phyloP scores from a whole-genome alignment of 139 green algal genomes.

The Diplosphaera chodatii region DNA sequence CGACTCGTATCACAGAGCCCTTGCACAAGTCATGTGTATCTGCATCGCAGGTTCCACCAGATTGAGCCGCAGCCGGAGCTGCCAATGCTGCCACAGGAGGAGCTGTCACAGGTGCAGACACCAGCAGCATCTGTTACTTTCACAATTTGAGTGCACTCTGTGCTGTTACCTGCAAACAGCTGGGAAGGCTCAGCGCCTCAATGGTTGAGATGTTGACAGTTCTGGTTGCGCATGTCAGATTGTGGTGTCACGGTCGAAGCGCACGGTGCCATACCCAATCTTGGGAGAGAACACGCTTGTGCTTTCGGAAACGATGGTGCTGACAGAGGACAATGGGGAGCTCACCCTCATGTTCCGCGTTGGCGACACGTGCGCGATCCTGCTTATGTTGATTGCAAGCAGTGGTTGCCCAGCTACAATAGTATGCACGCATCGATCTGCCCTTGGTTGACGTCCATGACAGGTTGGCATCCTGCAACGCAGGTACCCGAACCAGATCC shows the following conservation, averaged over 20 bases:
- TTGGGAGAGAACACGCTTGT: slow-evolving; percentile 67
- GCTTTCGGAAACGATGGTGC: slow-evolving; percentile 25
- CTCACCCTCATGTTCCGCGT: slow-evolving; percentile 30
- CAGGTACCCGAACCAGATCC: slow-evolving; percentile 63
- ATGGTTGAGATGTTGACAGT: too few relatives aligned
- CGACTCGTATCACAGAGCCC: too few relatives aligned
- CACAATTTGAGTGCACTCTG: too few relatives aligned
- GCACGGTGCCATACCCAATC: slow-evolving; percentile 40
- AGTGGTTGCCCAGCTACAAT: too few relatives aligned
- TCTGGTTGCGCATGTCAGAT: background rate
- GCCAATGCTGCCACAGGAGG: slow-evolving; percentile 27
- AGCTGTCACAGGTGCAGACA: slow-evolving; percentile 24
- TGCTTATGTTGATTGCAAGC: background rate
- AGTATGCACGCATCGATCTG: too few relatives aligned
- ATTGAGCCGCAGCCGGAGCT: slow-evolving; percentile 55
- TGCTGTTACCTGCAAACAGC: too few relatives aligned
- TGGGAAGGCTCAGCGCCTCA: too few relatives aligned
- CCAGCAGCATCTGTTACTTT: too few relatives aligned
- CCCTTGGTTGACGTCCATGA: too few relatives aligned
- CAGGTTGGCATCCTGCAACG: too few relatives aligned
- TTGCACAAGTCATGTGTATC: too few relatives aligned
- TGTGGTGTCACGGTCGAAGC: slow-evolving; percentile 36
- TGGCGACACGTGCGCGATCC: background rate
- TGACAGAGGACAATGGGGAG: slow-evolving; percentile 11
- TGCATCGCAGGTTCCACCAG: slow-evolving; percentile 58